These are phyloP conservation scores for Nakazawaea peltata DNA, from an alignment of 805 yeast species.

Conservation along the genomic window DNA sequence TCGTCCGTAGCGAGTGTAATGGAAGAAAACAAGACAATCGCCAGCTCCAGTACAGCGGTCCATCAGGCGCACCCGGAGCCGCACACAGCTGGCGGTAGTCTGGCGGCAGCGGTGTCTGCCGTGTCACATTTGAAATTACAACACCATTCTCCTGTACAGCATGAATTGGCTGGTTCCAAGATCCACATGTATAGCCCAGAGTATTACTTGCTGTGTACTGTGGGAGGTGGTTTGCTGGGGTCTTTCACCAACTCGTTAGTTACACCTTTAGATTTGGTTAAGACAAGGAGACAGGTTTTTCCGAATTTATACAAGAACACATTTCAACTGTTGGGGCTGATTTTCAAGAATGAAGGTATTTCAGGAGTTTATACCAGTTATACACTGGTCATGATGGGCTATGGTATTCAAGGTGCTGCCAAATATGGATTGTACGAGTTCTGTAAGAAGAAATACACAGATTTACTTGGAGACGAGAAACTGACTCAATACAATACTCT, in stretches of 20 bases:
- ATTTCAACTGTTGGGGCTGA: slow-evolving; percentile 30
- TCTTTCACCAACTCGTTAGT: slow-evolving; percentile 10
- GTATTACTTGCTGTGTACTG: slow-evolving; percentile 5
- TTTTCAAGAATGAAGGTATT: slow-evolving; percentile 33
- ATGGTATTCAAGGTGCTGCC: slow-evolving; percentile 9
- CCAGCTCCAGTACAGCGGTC: too few relatives aligned
- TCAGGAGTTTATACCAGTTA: slow-evolving; percentile 17
- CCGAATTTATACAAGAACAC: slow-evolving; percentile 32
- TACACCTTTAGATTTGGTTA: slow-evolving; percentile 9
- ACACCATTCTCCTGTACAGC: slow-evolving; percentile 7
- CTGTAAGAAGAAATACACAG: slow-evolving; percentile 7
- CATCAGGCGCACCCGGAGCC: slow-evolving; percentile 1
- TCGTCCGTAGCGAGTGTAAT: slow-evolving; percentile 4
- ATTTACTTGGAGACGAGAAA: slow-evolving; percentile 49
- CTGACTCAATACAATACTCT: slow-evolving; percentile 25
- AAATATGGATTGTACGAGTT: slow-evolving; percentile 10
- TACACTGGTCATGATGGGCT: slow-evolving; percentile 9
- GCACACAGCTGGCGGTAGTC: not conserved
- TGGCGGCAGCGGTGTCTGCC: not conserved
- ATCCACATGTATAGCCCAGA: slow-evolving; percentile 6
- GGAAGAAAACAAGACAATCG: not conserved
- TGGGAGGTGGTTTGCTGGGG: slow-evolving; percentile 9
- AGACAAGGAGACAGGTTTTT: slow-evolving; percentile 11
- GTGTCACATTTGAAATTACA: too few relatives aligned
- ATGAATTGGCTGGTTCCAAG: slow-evolving; percentile 1